Percentiles rank a stretch among this genome's conserved stretches.
Evolutionary conservation across 768 basidiomycete species (phyloP).

Genomic region (Serendipita sp.): DNA sequence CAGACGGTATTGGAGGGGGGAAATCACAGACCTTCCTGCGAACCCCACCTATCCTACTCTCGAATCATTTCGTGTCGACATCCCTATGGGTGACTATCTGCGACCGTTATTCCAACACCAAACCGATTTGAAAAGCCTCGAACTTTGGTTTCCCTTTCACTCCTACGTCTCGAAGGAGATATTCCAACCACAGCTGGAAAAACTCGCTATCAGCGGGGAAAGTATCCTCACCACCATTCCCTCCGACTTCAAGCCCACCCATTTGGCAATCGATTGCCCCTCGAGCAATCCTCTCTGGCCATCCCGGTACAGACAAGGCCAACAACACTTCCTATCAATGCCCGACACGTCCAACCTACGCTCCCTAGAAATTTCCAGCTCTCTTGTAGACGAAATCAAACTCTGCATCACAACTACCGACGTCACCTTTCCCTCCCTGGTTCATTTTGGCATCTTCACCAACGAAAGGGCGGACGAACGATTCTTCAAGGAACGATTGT

Average conservation of each 20-base stretch:
- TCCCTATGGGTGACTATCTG: not conserved
- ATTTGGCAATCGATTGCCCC: not conserved
- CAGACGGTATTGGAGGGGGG: not conserved
- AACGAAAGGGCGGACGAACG: not conserved
- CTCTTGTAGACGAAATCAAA: not conserved
- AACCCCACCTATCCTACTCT: not conserved
- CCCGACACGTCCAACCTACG: not conserved
- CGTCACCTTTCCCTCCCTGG: not conserved
- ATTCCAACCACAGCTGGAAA: not conserved
- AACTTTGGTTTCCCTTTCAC: not conserved
- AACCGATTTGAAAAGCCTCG: not conserved
- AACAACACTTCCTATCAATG: not conserved
- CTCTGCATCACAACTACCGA: not conserved
- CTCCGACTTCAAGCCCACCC: not conserved
- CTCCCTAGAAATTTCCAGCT: not conserved
- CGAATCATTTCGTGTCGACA: not conserved
- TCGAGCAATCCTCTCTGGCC: not conserved
- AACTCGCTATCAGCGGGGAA: not conserved
- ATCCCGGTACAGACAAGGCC: not conserved
- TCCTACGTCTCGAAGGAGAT: not conserved
- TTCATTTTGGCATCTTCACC: constrained; percentile 1
- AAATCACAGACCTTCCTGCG: not conserved
- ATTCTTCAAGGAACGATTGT: not conserved
- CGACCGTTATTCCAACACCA: not conserved
- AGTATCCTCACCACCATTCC: not conserved